Evolutionary conservation across 1,284 basidiomycete species (phyloP), one percentile per base, ranked within the genome.

Genomic region (Crocinoboletus sp.): DNA sequence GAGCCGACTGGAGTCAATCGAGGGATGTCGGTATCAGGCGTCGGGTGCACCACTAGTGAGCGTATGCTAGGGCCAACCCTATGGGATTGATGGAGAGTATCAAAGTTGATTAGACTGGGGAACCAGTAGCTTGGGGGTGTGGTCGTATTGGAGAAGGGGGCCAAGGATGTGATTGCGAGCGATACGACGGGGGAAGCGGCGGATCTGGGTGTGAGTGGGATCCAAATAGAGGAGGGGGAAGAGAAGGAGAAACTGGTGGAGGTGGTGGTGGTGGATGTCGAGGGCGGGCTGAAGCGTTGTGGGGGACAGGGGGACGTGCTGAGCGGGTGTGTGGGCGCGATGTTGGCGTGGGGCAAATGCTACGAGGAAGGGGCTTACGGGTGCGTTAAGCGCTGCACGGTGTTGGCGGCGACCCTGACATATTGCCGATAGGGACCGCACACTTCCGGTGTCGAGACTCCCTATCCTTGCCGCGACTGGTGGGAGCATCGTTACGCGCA

Each of bases 251-350:
- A 24, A 9, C 68, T 72, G 42, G 69, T 70, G 40, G 79, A 84
- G 56, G 74, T 80, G 1, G 63, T 92, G 10, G 74, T 76, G 48
- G 78, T 89, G 23, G 82, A 89, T 50, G 69, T 74, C 0, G 69
- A 78, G 43, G 95, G 95, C 3, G 92, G 93, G 1, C 61, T 93
- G 53, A 96, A 96, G 69, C 75, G 95, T 41, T 94, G 93, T 56
- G 95, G 95, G 16, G 94, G 94, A 2, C 95, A 98, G 64, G 95
- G 95, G 0, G 95, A 99, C 66, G 83, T 99, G 36, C 67, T 99
- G 41, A 88, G 85, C 54, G 95, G 95, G 5, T 77, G 78, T 29
- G 84, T 93, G 6, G 94, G 93, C 0, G 82, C 92, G 0, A 82
- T 96, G 62, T 72, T 97, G 49, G 94, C 94, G 1, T 99, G 95